Evolutionary conservation across 2,329 filamentous ascomycete species (phyloP).

Genomic region (Talaromyces sp.): DNA sequence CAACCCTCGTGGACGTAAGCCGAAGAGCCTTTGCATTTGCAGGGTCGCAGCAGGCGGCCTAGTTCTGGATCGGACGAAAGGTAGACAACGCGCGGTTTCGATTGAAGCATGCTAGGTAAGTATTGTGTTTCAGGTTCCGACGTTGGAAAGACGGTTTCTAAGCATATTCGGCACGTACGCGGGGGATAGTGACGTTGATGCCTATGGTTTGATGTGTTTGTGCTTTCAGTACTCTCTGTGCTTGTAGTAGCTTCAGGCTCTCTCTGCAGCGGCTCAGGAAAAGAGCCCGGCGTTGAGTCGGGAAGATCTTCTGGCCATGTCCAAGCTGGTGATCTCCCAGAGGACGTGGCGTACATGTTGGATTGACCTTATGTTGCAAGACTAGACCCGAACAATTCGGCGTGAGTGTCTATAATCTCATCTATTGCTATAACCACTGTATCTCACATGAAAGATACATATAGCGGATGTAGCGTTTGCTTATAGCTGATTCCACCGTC

Average conservation of each 20-base stretch:
- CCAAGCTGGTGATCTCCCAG: conserved; percentile 11
- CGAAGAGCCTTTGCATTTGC: conserved; percentile 87
- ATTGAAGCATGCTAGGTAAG: conserved; percentile 55
- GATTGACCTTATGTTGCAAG: neutral
- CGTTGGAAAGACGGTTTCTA: conserved; percentile 67
- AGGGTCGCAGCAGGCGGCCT: conserved; percentile 80
- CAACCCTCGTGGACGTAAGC: conserved; percentile 94
- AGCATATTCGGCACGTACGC: conserved; percentile 82
- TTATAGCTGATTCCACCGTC: neutral
- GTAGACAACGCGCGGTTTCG: conserved; percentile 61
- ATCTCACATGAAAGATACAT: conserved; percentile 7
- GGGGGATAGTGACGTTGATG: conserved; percentile 58
- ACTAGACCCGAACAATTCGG: neutral
- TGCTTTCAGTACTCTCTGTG: conserved; percentile 20
- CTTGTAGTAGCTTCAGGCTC: conserved; percentile 19
- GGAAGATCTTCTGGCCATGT: conserved; percentile 19
- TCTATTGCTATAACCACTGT: neutral
- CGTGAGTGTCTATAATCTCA: neutral
- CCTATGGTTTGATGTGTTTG: conserved; percentile 20
- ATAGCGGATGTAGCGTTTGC: neutral
- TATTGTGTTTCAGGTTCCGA: conserved; percentile 53
- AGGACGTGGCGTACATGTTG: conserved; percentile 6
- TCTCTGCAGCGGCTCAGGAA: conserved; percentile 9
- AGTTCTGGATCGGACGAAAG: conserved; percentile 68
- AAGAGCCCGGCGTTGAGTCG: neutral